Percentiles rank a stretch among this genome's conserved stretches.
phyloP scores from a whole-genome alignment of 495 filamentous ascomycete genomes.

The Usnea hakonensis region DNA sequence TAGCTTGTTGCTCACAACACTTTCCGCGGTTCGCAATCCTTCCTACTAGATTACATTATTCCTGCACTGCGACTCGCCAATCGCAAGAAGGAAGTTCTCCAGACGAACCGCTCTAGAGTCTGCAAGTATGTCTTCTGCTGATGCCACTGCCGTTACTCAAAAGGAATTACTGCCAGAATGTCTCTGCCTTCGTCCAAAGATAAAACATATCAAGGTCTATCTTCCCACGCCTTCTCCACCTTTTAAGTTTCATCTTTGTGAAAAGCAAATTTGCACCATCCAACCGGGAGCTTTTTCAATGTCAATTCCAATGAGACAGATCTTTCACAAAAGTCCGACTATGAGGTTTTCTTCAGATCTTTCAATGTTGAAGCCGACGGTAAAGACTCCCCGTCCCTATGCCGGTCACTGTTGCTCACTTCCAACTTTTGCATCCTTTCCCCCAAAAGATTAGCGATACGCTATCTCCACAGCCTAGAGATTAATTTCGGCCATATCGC shows the following conservation, averaged over 20 bases:
- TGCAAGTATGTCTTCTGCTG: background rate
- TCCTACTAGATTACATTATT: background rate
- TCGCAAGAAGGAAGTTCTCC: background rate
- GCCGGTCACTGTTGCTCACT: background rate
- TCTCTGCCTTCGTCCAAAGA: slow-evolving; percentile 42
- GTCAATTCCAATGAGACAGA: slow-evolving; percentile 35
- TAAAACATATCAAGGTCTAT: slow-evolving; percentile 47
- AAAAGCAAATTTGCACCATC: slow-evolving; percentile 38
- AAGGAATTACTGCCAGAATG: slow-evolving; percentile 44
- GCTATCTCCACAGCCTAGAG: slow-evolving; percentile 29
- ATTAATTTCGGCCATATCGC: slow-evolving; percentile 28
- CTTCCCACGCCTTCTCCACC: slow-evolving; percentile 38
- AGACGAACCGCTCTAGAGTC: too few relatives aligned
- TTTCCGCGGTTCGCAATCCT: background rate
- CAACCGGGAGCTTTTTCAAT: slow-evolving; percentile 37
- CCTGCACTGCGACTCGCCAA: background rate
- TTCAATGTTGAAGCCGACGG: background rate
- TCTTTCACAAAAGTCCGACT: slow-evolving; percentile 23
- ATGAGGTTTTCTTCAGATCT: background rate
- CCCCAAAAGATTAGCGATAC: background rate
- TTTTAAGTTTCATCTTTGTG: slow-evolving; percentile 32
- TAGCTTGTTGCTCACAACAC: background rate
- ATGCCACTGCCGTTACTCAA: slow-evolving; percentile 1
- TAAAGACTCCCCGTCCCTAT: background rate
- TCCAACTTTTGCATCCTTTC: slow-evolving; percentile 12